Conservation (phyloP, 2,329 filamentous ascomycete species). For the Paecilomyces variotii region DNA sequence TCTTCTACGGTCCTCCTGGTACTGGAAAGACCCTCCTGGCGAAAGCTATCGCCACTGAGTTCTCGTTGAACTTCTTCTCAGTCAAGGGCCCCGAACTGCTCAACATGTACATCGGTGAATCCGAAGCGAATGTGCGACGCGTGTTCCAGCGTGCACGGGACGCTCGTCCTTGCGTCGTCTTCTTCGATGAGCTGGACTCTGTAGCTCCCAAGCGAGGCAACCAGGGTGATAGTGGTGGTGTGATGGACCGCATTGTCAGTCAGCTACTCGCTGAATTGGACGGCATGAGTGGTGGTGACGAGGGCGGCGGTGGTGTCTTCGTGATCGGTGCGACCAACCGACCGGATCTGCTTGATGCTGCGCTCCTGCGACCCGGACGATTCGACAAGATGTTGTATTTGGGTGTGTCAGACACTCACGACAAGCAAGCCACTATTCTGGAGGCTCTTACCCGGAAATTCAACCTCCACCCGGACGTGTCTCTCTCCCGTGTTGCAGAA, state of each 20-base stretch:
- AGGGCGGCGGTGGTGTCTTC: constrained; percentile 73
- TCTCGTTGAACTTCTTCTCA: constrained; percentile 98
- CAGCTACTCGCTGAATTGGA: constrained; percentile 92
- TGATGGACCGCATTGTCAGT: constrained; percentile 96
- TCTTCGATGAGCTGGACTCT: constrained; percentile 95
- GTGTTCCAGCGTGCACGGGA: constrained; percentile 99
- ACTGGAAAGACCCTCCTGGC: constrained; percentile 99
- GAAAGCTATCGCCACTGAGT: constrained; percentile 98
- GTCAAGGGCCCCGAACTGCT: constrained; percentile 97
- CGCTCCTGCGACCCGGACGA: constrained; percentile 76
- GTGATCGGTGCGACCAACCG: constrained; percentile 95
- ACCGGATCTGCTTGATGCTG: constrained; percentile 86
- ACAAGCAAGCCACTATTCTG: constrained; percentile 90
- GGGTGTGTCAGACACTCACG: constrained; percentile 90
- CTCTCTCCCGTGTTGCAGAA: constrained; percentile 64
- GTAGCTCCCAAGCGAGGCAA: constrained; percentile 95
- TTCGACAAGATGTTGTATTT: constrained; percentile 99
- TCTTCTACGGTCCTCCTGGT: constrained; percentile 98
- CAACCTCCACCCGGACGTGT: constrained; percentile 69
- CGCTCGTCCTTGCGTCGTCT: constrained; percentile 94
- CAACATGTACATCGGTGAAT: constrained; percentile 99
- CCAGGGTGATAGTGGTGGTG: constrained; percentile 91
- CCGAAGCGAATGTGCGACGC: constrained; percentile 97
- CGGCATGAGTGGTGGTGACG: constrained; percentile 91
- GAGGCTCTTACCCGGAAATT: constrained; percentile 95